Evolutionary conservation across 495 filamentous ascomycete species (phyloP).

Genomic region (Parathielavia appendiculata): DNA sequence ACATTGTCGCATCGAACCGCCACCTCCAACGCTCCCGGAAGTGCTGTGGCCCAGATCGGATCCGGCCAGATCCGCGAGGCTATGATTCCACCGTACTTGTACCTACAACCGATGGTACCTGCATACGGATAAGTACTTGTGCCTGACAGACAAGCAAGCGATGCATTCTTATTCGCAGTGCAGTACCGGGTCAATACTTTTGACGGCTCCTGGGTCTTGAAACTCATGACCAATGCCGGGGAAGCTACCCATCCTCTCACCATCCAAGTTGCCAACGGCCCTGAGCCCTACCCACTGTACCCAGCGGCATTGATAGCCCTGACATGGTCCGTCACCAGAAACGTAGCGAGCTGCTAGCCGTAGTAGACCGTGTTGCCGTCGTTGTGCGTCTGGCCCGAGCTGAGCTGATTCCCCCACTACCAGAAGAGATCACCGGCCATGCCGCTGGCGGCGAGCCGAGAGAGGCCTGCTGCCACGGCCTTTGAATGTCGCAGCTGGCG

Average conservation of each 20-base stretch:
- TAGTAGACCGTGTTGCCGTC: conserved; percentile 58
- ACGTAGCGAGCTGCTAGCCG: conserved; percentile 48
- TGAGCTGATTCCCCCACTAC: conserved; percentile 57
- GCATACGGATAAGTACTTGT: too few relatives aligned
- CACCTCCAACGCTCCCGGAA: neutral
- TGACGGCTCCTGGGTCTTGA: too few relatives aligned
- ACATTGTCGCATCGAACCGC: neutral
- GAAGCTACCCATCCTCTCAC: too few relatives aligned
- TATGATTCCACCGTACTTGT: neutral
- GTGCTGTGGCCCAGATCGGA: neutral
- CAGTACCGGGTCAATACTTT: too few relatives aligned
- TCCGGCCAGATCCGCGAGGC: neutral
- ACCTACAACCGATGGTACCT: neutral
- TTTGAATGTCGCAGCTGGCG: conserved; percentile 41
- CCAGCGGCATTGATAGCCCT: conserved; percentile 36
- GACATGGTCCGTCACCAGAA: conserved; percentile 57
- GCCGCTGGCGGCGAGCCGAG: conserved; percentile 39
- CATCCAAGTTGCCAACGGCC: too few relatives aligned
- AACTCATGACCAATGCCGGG: too few relatives aligned
- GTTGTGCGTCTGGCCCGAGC: conserved; percentile 46
- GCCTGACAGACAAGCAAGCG: too few relatives aligned
- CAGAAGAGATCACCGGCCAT: conserved; percentile 58
- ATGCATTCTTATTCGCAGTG: too few relatives aligned
- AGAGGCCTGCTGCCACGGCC: conserved; percentile 52
- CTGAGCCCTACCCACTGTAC: neutral